Evolutionary conservation across 495 filamentous ascomycete genomes (phyloP).

Genomic region (Hypomontagnella submonticulosa): DNA sequence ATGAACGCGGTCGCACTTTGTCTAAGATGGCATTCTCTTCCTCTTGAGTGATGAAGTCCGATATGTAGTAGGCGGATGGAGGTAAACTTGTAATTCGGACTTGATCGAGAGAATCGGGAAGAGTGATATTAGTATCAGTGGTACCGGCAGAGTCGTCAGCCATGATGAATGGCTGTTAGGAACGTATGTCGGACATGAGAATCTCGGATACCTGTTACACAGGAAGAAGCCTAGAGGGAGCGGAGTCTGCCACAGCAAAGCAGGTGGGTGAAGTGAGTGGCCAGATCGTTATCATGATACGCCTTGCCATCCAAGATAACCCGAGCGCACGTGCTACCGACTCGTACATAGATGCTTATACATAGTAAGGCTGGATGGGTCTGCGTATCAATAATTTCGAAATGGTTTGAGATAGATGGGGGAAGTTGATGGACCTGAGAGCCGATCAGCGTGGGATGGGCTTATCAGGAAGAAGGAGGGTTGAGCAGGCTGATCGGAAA

Average conservation of each 20-base stretch:
- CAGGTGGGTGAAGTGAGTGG: conserved; percentile 4
- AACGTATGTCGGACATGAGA: conserved; percentile 24
- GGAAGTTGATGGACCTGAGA: conserved; percentile 28
- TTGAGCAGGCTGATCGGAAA: conserved; percentile 27
- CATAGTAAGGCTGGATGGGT: conserved; percentile 26
- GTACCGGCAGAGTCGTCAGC: conserved; percentile 14
- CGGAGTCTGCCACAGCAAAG: background rate
- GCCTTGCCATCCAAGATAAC: conserved; percentile 26
- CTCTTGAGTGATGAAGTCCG: conserved; percentile 81
- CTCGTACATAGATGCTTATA: conserved; percentile 22
- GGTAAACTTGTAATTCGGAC: conserved; percentile 70
- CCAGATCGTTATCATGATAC: conserved; percentile 18
- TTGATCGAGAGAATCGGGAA: conserved; percentile 60
- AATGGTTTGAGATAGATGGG: conserved; percentile 36
- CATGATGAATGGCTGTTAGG: conserved; percentile 20
- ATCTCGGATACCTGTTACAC: conserved; percentile 28
- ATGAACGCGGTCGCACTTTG: conserved; percentile 62
- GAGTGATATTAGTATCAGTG: conserved; percentile 23
- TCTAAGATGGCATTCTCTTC: conserved; percentile 78
- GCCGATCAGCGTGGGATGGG: conserved; percentile 37
- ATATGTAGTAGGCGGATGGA: conserved; percentile 81
- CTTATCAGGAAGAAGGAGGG: conserved; percentile 40
- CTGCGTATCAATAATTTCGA: conserved; percentile 37
- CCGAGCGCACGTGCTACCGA: conserved; percentile 18
- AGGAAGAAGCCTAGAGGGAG: conserved; percentile 13